Evolutionary conservation across 176 grass and related monocot genomes (phyloP).

Genomic region (Olyra latifolia): DNA sequence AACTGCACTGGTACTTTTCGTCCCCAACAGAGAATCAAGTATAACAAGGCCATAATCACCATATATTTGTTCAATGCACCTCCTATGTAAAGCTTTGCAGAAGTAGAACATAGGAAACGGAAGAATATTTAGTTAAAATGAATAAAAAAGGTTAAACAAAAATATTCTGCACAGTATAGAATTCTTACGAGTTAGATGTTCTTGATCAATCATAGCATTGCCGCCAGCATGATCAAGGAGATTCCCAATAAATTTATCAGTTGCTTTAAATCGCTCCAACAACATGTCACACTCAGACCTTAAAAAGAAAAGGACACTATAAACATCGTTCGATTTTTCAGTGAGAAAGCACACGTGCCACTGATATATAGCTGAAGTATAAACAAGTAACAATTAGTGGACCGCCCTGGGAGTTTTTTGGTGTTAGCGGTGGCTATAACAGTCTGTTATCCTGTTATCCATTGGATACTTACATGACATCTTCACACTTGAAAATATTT

Average conservation of each 20-base stretch:
- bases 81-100: constrained; percentile 45
- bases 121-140: background rate
- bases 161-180: background rate
- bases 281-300: constrained; percentile 60
- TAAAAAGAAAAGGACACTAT: background rate
- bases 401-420: too few relatives aligned
- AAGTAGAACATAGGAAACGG: background rate
- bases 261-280: constrained; percentile 25
- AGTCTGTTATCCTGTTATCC: too few relatives aligned
- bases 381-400: background rate
- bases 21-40: constrained; percentile 33
- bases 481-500: constrained; percentile 36
- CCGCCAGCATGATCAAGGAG: constrained; percentile 18
- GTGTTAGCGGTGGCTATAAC: too few relatives aligned
- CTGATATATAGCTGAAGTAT: too few relatives aligned
- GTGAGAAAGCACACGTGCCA: background rate
- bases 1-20: background rate
- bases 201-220: constrained; percentile 24
- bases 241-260: constrained; percentile 32
- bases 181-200: constrained; percentile 48
- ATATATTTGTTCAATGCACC: constrained; percentile 58
- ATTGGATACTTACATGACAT: constrained; percentile 38
- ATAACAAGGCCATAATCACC: constrained; percentile 36
- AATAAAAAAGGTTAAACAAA: background rate
- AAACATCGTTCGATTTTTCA: background rate